Evolutionary conservation across 768 basidiomycete species (phyloP).

Genomic region (Termitomyces sp.): DNA sequence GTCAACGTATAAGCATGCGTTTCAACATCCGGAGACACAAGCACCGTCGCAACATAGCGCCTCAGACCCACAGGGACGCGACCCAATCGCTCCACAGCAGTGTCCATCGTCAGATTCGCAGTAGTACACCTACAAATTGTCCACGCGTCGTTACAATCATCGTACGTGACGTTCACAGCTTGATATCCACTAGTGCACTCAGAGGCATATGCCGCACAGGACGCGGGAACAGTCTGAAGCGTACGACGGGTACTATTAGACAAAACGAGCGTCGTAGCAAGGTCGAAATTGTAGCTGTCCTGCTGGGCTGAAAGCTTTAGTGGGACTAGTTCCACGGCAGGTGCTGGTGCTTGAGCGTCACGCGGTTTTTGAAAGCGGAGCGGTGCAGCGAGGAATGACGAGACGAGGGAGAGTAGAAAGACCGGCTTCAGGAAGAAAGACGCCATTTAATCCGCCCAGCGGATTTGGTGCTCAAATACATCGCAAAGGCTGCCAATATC

Average conservation of each 20-base stretch:
- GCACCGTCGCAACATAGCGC: slow-evolving; percentile 20
- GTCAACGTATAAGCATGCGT: slow-evolving; percentile 25
- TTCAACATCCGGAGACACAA: slow-evolving; percentile 15
- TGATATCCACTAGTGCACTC: slow-evolving; percentile 19
- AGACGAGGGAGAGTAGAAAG: slow-evolving; percentile 9
- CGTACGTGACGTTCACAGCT: slow-evolving; percentile 22
- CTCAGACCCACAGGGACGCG: slow-evolving; percentile 27
- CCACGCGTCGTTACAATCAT: slow-evolving; percentile 22
- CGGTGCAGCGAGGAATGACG: slow-evolving; percentile 10
- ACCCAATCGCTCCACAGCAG: slow-evolving; percentile 20
- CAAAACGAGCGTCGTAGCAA: slow-evolving; percentile 9
- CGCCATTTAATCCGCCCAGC: slow-evolving; percentile 17
- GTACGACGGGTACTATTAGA: slow-evolving; percentile 9
- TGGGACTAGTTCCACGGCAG: slow-evolving; percentile 3
- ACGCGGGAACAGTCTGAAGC: slow-evolving; percentile 12
- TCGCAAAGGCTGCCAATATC: not conserved
- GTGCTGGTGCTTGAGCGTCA: not conserved
- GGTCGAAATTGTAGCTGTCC: slow-evolving; percentile 15
- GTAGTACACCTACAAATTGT: slow-evolving; percentile 23
- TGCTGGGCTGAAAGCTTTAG: slow-evolving; percentile 15
- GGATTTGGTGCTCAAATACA: slow-evolving; percentile 6
- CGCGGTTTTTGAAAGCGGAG: slow-evolving; percentile 9
- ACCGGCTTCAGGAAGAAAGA: slow-evolving; percentile 13
- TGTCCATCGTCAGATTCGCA: slow-evolving; percentile 22
- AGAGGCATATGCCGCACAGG: slow-evolving; percentile 5